Evolutionary conservation across 1,284 basidiomycete genomes (phyloP), one percentile per base, ranked within the genome.

Genomic region (Moesziomyces sp.): DNA sequence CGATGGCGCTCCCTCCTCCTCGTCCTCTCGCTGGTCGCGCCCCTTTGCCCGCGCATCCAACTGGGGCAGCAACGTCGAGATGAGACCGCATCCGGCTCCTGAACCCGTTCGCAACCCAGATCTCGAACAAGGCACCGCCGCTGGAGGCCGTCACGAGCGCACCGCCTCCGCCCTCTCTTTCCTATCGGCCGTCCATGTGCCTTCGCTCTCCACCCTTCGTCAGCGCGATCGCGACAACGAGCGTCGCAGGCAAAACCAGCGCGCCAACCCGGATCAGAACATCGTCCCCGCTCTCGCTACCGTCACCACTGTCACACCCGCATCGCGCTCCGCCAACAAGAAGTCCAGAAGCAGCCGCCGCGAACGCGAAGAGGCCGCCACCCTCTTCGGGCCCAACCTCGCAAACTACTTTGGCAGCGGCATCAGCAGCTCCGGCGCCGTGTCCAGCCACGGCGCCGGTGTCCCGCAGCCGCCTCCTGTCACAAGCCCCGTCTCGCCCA

Each of bases 341-440:
- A 62, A 64, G 47, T 44, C 66, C 11, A 54, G 67, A 35, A 69
- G 46, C 54, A 73, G 44, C 45, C 49, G 76, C 33, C 60, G 71
- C 19, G 78, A 81, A 48, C 60, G 73, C 35, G 79, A 81, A 44
- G 76, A 79, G 30, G 72, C 70, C 7, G 74, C 78, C 4, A 77
- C 77, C 18, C 72, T 81, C 7, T 78, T 81, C 38, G 79, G 79
- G 18, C 79, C 79, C 40, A 79, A 73, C 40, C 59, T 81, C 3
- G 76, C 78, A 19, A 74, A 76, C 47, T 81, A 81, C 63, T 81
- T 81, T 62, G 72, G 76, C 35, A 74, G 67, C 53, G 76, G 76
- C 21, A 65, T 65, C 48, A 71, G 64, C 55, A 65, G 54, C 48
- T 74, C 69, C 46, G 77, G 77, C 19, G 64, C 76, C 28, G 70